These are phyloP conservation scores for Candida maltosa DNA, from an alignment of 805 yeast genomes.

Conservation along the genomic window DNA sequence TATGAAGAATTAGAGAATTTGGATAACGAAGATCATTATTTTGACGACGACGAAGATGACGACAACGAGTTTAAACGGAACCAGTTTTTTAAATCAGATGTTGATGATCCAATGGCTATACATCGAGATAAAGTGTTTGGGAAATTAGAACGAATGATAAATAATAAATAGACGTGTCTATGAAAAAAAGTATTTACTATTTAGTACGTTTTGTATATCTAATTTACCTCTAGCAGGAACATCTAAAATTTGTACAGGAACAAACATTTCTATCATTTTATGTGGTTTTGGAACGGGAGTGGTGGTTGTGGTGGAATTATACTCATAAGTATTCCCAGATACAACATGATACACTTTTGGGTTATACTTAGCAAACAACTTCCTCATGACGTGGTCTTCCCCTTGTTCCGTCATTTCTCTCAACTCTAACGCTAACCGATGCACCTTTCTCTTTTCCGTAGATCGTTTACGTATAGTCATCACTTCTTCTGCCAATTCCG, in stretches of 20 bases:
- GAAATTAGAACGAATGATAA: conserved; percentile 52
- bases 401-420: conserved; percentile 6
- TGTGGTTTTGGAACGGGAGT: neutral
- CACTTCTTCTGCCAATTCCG: conserved; percentile 8
- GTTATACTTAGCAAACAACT: conserved; percentile 12
- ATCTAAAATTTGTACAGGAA: conserved; percentile 25
- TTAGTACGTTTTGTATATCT: conserved; percentile 26
- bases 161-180: conserved; percentile 13
- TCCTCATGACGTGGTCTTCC: conserved; percentile 1
- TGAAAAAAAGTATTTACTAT: conserved; percentile 37
- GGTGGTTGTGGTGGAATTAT: neutral
- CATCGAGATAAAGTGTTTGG: conserved; percentile 65
- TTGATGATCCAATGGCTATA: conserved; percentile 57
- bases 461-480: conserved; percentile 8
- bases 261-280: conserved; percentile 21
- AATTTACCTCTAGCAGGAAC: conserved; percentile 30
- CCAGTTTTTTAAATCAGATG: conserved; percentile 54
- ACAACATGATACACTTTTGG: conserved; percentile 21
- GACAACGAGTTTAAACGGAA: conserved; percentile 37
- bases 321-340: neutral
- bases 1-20: conserved; percentile 22
- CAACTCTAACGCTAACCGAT: neutral
- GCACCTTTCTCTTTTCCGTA: neutral
- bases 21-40: conserved; percentile 8
- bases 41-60: conserved; percentile 62